Percentiles rank a stretch among this genome's conserved stretches.
Conservation (phyloP, 306 rosid species). For the Dalbergia cultrata region DNA sequence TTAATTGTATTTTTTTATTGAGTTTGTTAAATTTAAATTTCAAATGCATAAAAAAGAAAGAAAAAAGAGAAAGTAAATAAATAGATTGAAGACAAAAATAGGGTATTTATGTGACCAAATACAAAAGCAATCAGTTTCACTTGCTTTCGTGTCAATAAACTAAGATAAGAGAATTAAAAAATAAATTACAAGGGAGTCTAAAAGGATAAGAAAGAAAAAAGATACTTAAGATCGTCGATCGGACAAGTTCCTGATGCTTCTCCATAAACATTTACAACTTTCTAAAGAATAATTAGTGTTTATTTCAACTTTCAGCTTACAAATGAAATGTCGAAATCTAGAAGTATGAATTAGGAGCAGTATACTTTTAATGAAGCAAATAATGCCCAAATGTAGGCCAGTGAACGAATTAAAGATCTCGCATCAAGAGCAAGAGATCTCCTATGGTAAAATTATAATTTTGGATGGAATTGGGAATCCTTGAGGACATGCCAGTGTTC, state of each 20-base stretch:
- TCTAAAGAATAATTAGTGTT: not conserved
- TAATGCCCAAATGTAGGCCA: not conserved
- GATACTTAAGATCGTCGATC: not conserved
- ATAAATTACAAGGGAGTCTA: not conserved
- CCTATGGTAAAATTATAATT: not conserved
- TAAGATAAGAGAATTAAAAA: not conserved
- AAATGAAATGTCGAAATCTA: constrained; percentile 20
- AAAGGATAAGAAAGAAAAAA: not conserved
- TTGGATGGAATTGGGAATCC: not conserved
- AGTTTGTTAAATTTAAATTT: no score
- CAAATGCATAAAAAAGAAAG: no score
- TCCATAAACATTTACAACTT: constrained; percentile 16
- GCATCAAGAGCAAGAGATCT: not conserved
- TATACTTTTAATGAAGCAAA: not conserved
- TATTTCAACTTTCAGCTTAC: not conserved
- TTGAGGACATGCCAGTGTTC: not conserved
- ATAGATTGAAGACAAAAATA: no score
- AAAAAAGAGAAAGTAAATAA: no score
- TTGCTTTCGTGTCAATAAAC: constrained; percentile 35
- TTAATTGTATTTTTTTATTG: no score
- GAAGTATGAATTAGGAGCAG: not conserved
- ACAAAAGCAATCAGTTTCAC: constrained; percentile 43
- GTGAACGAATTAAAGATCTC: not conserved
- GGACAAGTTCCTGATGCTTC: constrained; percentile 1
- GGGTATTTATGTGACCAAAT: no score